Base-by-base conservation (phyloP, 2,329 filamentous ascomycete genomes). In the Fusarium odoratissimum region DNA sequence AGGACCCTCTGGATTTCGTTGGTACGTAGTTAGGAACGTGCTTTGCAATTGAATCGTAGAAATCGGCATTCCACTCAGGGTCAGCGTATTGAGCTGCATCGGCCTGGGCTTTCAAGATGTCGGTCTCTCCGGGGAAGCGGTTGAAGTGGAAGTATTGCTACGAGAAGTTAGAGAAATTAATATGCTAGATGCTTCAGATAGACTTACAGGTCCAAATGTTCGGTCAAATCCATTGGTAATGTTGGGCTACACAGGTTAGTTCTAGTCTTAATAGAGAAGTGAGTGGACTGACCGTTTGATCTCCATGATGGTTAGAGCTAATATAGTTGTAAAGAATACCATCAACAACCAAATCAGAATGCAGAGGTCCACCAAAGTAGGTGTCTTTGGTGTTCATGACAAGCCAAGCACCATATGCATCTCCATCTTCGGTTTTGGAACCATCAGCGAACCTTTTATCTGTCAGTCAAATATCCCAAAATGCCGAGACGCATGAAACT, bases 291-390 rank as follows among this genome's bases (percentile, higher is more conserved):
- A 78, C 76, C 19, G 87, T 89, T 45, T 88, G 87, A 65, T 89
- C 87, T 10, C 90, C 89, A 60, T 91, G 89, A 71, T 91, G 89
- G 66, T 91, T 91, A 0, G 87, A 89, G 10, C 87, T 85, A 79
- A 80, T 86, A 74, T 91, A 92, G 75, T 92, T 91, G 77, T 91
- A 91, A 0, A 91, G 84, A 51, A 91, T 91, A 1, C 89, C 90
- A 72, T 91, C 90, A 0, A 91, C 90, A 0, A 86, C 86, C 10
- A 92, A 80, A 73, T 91, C 90, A 0, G 89, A 91, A 77, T 91
- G 89, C 5, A 89, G 80, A 0, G 90, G 90, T 0, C 90, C 90
- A 13, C 87, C 88, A 75, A 87, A 91, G 72, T 90, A 91, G 0
- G 88, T 90, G 57, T 91, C 89, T 71, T 86, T 87, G 1, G 87